Evolutionary conservation across 352 stramenopile genomes (phyloP), one percentile per base, ranked within the genome.

Genomic region (Phytophthora aleatoria): DNA sequence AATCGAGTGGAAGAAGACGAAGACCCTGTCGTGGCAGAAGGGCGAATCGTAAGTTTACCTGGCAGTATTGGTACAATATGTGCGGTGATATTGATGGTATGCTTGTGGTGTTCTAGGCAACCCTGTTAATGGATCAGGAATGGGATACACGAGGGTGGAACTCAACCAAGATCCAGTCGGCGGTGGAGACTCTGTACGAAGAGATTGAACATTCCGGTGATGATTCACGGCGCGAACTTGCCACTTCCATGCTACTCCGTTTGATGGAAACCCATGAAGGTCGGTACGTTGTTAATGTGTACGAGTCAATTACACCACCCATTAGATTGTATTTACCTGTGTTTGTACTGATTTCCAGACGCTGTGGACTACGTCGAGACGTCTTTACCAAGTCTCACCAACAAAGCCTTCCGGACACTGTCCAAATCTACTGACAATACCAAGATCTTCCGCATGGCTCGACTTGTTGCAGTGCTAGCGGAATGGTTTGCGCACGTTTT

Each of bases 121-220:
- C 62, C 8, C 91, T 94, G 77, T 66, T 91, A 4, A 80, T 92
- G 77, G 84, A 90, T 24, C 79, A 92, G 51, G 83, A 94, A 79
- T 94, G 86, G 83, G 83, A 92, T 61, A 92, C 83, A 0, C 78
- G 77, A 8, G 64, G 58, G 15, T 94, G 83, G 83, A 92, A 89
- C 35, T 51, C 35, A 1, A 64, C 67, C 15, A 92, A 91, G 47
- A 67, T 94, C 16, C 69, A 81, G 27, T 67, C 77, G 7, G 85
- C 81, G 0, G 72, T 92, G 16, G 73, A 91, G 27, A 85, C 78
- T 44, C 58, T 94, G 53, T 94, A 91, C 64, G 67, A 77, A 38
- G 71, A 92, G 39, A 77, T 91, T 33, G 83, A 92, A 50, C 41
- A 74, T 39, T 76, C 69, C 12, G 52, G 80, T 12, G 62, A 88